These are phyloP conservation scores for Sclerotinia glacialis DNA, from an alignment of 2,329 filamentous ascomycete genomes.

Conservation along the genomic window DNA sequence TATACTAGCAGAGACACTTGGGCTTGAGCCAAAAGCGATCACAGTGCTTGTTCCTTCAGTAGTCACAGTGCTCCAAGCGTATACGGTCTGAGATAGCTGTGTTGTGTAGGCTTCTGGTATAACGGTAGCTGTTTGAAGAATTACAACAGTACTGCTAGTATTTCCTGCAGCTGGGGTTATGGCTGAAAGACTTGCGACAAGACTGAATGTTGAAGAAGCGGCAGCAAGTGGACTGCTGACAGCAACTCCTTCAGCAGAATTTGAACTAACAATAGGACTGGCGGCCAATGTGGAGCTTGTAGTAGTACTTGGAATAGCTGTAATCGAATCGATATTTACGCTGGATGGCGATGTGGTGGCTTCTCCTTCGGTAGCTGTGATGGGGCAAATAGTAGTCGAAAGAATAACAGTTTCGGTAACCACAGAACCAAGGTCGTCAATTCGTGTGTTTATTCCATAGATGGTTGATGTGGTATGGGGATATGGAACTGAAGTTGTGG, in stretches of 20 bases:
- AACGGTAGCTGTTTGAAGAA: not conserved
- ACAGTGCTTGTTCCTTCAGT: conserved; percentile 3
- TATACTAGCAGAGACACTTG: not conserved
- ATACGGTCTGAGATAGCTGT: not conserved
- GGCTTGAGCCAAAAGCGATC: not conserved
- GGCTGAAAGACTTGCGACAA: conserved; percentile 3
- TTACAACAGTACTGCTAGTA: not conserved
- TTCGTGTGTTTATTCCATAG: conserved; percentile 15
- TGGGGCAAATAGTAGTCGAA: conserved; percentile 15
- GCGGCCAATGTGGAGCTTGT: not conserved
- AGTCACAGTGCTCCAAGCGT: conserved; percentile 13
- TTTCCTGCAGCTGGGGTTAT: not conserved
- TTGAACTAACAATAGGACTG: not conserved
- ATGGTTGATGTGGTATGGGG: conserved; percentile 5
- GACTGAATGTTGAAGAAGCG: not conserved
- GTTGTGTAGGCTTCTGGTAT: conserved; percentile 11
- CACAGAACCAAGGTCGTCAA: conserved; percentile 16
- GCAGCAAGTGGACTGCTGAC: conserved; percentile 7
- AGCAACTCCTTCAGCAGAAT: not conserved
- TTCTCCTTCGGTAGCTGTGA: conserved; percentile 7
- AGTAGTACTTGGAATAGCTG: not conserved
- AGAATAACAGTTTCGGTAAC: conserved; percentile 19
- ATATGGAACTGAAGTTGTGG: not conserved
- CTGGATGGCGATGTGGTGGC: not conserved
- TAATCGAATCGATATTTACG: not conserved